Evolutionary conservation across 371 early-diverging fungal species (phyloP).

Genomic region (Mortierella sp.): DNA sequence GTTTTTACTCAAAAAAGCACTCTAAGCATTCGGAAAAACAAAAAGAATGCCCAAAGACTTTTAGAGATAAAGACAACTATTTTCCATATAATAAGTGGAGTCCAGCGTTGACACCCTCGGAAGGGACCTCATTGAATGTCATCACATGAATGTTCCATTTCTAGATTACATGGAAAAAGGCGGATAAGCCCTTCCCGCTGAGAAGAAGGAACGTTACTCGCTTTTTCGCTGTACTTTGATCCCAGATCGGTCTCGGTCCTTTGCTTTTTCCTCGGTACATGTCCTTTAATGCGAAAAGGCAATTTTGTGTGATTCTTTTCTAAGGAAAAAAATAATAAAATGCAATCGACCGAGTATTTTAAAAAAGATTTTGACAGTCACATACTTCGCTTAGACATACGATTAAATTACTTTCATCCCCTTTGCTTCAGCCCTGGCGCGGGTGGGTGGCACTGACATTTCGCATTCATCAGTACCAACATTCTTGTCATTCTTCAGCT

Average conservation of each 20-base stretch:
- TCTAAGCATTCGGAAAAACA: slow-evolving; percentile 28
- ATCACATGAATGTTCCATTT: slow-evolving; percentile 33
- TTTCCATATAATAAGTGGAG: slow-evolving; percentile 22
- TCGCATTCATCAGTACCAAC: neutral
- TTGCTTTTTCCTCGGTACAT: slow-evolving; percentile 46
- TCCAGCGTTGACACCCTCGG: slow-evolving; percentile 52
- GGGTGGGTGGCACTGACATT: too few species aligned
- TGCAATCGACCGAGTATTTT: neutral
- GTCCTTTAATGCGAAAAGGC: slow-evolving; percentile 53
- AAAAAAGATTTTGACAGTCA: too few species aligned
- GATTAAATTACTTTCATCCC: too few species aligned
- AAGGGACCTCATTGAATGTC: slow-evolving; percentile 36
- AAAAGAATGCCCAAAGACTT: slow-evolving; percentile 4
- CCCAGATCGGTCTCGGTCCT: slow-evolving; percentile 44
- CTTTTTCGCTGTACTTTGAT: slow-evolving; percentile 17
- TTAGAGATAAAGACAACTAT: slow-evolving; percentile 14
- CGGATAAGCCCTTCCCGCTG: neutral
- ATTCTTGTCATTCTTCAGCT: neutral
- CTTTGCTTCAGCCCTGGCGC: too few species aligned
- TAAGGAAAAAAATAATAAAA: slow-evolving; percentile 6
- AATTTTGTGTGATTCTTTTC: slow-evolving; percentile 51
- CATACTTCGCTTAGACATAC: too few species aligned
- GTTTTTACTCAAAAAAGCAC: slow-evolving; percentile 36
- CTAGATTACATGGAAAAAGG: slow-evolving; percentile 29
- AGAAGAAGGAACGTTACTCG: neutral